Evolutionary conservation across 2,329 filamentous ascomycete genomes (phyloP).

Genomic region (Didymella arachidicola): DNA sequence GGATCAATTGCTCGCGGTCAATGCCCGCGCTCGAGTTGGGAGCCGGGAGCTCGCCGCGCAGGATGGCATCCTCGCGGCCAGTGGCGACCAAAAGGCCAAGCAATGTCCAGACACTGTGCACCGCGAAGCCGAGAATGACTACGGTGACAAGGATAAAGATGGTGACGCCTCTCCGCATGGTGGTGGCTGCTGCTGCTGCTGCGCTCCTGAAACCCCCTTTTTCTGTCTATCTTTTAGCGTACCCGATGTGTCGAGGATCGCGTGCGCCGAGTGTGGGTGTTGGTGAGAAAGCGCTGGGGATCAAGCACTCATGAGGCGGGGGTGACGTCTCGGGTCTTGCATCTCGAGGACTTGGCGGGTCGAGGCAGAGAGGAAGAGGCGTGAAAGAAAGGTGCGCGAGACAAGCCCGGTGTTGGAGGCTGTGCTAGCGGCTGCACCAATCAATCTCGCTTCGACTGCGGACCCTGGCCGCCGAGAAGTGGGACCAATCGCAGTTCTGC

Average conservation of each 20-base stretch:
- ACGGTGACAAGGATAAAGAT: slow-evolving; percentile 72
- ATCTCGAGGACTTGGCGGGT: slow-evolving; percentile 23
- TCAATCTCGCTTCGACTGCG: slow-evolving; percentile 28
- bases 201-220: slow-evolving; percentile 33
- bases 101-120: slow-evolving; percentile 74
- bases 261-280: slow-evolving; percentile 14
- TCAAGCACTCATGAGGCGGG: slow-evolving; percentile 25
- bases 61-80: slow-evolving; percentile 71
- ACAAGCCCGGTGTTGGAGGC: slow-evolving; percentile 19
- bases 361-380: slow-evolving; percentile 24
- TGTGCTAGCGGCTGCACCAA: slow-evolving; percentile 21
- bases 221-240: slow-evolving; percentile 17
- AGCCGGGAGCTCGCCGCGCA: slow-evolving; percentile 69
- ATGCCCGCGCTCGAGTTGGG: slow-evolving; percentile 68
- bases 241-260: slow-evolving; percentile 4
- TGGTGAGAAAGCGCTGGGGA: slow-evolving; percentile 6
- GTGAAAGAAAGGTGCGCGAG: slow-evolving; percentile 26
- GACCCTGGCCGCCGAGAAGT: slow-evolving; percentile 4
- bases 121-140: slow-evolving; percentile 68
- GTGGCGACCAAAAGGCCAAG: slow-evolving; percentile 74
- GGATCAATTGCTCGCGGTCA: slow-evolving; percentile 68
- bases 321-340: slow-evolving; percentile 18
- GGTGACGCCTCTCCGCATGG: slow-evolving; percentile 67
- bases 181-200: slow-evolving; percentile 34
- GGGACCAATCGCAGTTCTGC: slow-evolving; percentile 13